A percentile compares a stretch with the other conserved stretches of the same genome.
phyloP scores from a whole-genome alignment of 2,329 filamentous ascomycete genomes.

The Penicillium decumbens region DNA sequence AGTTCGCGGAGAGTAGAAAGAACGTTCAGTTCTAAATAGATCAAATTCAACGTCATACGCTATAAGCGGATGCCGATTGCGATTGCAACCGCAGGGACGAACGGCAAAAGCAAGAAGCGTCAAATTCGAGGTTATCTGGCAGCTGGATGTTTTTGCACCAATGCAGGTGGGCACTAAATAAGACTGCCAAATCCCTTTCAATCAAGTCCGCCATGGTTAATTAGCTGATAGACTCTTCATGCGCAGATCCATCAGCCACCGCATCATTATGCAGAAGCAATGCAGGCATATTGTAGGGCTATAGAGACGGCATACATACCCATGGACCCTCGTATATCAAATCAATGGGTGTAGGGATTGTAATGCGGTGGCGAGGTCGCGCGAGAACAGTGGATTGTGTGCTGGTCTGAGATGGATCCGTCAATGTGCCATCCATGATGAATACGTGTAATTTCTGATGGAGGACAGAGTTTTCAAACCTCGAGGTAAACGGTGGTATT shows the following conservation, averaged over 20 bases:
- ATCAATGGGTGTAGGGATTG: neutral
- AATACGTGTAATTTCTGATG: neutral
- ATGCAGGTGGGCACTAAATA: neutral
- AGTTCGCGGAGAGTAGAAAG: neutral
- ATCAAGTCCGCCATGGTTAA: neutral
- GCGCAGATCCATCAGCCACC: conserved; percentile 7
- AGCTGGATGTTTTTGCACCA: neutral
- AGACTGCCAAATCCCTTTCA: neutral
- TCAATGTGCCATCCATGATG: neutral
- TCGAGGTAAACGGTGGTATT: neutral
- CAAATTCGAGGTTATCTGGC: neutral
- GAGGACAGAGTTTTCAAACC: neutral
- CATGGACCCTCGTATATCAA: neutral
- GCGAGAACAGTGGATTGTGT: conserved; percentile 1
- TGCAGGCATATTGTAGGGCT: conserved; percentile 3
- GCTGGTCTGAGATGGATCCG: neutral
- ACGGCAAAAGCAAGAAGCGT: neutral
- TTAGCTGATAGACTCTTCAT: conserved; percentile 6
- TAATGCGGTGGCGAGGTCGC: neutral
- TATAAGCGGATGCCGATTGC: neutral
- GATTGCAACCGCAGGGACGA: neutral
- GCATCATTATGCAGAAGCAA: conserved; percentile 11
- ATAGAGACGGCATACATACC: neutral
- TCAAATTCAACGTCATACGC: neutral
- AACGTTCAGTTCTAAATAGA: neutral